Percentiles rank a stretch among this genome's conserved stretches.
phyloP scores from a whole-genome alignment of 768 basidiomycete genomes.

The Lentinula detonsa region DNA sequence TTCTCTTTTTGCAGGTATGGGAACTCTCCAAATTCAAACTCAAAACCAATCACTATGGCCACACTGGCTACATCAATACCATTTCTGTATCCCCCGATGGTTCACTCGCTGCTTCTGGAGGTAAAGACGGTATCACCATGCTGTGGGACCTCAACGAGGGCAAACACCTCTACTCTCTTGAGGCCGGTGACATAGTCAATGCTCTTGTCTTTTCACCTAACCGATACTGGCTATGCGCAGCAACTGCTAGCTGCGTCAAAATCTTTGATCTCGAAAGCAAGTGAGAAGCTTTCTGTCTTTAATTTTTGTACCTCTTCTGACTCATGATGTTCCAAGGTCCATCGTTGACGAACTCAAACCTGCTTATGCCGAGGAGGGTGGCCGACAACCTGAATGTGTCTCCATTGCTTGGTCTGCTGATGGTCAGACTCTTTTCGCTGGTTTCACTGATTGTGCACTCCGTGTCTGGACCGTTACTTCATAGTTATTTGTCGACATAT shows the following conservation, averaged over 20 bases:
- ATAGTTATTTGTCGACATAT: conserved; percentile 21
- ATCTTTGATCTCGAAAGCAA: conserved; percentile 99
- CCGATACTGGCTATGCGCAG: conserved; percentile 99
- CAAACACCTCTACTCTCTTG: conserved; percentile 99
- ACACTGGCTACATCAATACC: conserved; percentile 99
- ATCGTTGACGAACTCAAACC: conserved; percentile 99
- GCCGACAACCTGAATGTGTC: conserved; percentile 85
- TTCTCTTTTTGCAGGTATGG: conserved; percentile 71
- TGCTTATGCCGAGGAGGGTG: conserved; percentile 75
- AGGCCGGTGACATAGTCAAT: conserved; percentile 97
- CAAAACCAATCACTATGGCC: conserved; percentile 99
- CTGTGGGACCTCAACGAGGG: conserved; percentile 99
- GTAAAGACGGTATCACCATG: conserved; percentile 99
- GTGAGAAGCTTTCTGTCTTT: conserved; percentile 40
- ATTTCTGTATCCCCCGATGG: conserved; percentile 98
- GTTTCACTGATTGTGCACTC: conserved; percentile 92
- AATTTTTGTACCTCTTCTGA: neutral
- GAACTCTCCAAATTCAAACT: conserved; percentile 99
- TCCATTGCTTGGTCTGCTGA: conserved; percentile 99
- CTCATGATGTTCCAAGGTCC: conserved; percentile 45
- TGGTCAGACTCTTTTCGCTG: conserved; percentile 95
- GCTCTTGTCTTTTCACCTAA: conserved; percentile 99
- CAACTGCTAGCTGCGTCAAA: conserved; percentile 95
- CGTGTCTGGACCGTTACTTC: conserved; percentile 86
- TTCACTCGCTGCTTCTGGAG: conserved; percentile 97